phyloP scores from a whole-genome alignment of 257 asterid genomes.

The Eustoma russellianum region DNA sequence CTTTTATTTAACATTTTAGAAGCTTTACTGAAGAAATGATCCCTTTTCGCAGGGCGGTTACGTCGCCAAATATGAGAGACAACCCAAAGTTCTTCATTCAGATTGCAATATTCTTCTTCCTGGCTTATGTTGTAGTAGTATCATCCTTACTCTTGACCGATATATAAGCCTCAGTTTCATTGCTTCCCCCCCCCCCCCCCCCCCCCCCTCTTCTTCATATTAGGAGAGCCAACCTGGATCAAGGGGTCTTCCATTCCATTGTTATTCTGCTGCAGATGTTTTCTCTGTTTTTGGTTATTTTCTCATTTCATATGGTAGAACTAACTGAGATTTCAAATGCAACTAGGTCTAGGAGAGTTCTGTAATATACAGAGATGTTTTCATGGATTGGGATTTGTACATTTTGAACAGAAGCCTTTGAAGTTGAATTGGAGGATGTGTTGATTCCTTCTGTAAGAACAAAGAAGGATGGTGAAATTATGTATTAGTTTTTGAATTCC shows the following conservation, averaged over 20 bases:
- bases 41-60: conserved; percentile 64
- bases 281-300: too few relatives aligned
- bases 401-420: too few relatives aligned
- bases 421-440: too few relatives aligned
- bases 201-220: background rate
- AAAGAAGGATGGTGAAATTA: too few relatives aligned
- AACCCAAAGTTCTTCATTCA: conserved; percentile 92
- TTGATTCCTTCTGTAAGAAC: too few relatives aligned
- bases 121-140: conserved; percentile 78
- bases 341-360: too few relatives aligned
- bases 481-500: too few relatives aligned
- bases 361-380: background rate
- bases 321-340: too few relatives aligned
- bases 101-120: conserved; percentile 89
- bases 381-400: too few relatives aligned
- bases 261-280: too few relatives aligned
- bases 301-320: too few relatives aligned
- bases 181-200: background rate
- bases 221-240: conserved; percentile 1
- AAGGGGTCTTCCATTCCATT: background rate
- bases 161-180: conserved; percentile 18
- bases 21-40: background rate
- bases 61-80: conserved; percentile 96
- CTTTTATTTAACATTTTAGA: background rate
- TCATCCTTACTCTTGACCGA: conserved; percentile 88